A percentile compares a stretch with the other conserved stretches of the same genome.
Evolutionary conservation across 306 rosid species (phyloP).

Genomic region (Dalbergia cultrata): DNA sequence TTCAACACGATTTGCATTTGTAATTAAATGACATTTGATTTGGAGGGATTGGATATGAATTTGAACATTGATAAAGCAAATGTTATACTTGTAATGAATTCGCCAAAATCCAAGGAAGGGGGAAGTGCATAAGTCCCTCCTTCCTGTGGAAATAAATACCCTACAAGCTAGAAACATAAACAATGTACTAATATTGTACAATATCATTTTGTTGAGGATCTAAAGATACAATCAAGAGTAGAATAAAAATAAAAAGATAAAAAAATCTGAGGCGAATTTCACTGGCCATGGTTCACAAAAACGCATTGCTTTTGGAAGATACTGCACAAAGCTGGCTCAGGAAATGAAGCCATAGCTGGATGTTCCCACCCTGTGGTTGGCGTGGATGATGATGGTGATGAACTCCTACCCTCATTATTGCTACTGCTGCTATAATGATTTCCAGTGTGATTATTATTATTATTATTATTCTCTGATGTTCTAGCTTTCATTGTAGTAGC

Average conservation of each 20-base stretch:
- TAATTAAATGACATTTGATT: constrained; percentile 8
- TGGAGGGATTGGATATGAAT: constrained; percentile 6
- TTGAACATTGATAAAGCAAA: constrained; percentile 18
- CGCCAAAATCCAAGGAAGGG: neutral
- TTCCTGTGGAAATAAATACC: constrained; percentile 16
- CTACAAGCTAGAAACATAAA: constrained; percentile 26
- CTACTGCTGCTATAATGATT: neutral
- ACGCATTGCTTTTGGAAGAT: constrained; percentile 70
- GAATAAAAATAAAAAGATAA: too few relatives aligned
- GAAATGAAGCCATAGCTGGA: constrained; percentile 58
- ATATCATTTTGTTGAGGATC: neutral
- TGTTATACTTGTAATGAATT: neutral
- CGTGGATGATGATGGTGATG: neutral
- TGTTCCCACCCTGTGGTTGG: constrained; percentile 63
- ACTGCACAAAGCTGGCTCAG: constrained; percentile 58
- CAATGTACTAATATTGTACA: neutral
- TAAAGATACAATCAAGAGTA: neutral
- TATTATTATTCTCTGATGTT: neutral
- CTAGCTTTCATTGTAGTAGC: neutral
- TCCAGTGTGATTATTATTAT: neutral
- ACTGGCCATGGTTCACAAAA: constrained; percentile 53
- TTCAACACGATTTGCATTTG: constrained; percentile 8
- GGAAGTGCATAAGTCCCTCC: constrained; percentile 28
- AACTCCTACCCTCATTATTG: neutral
- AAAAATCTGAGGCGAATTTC: constrained; percentile 29